Evolutionary conservation across 225 moss, liverwort and hornwort genomes (phyloP), one percentile per base, ranked within the genome.

Genomic region (Pseudoscleropodium purum): DNA sequence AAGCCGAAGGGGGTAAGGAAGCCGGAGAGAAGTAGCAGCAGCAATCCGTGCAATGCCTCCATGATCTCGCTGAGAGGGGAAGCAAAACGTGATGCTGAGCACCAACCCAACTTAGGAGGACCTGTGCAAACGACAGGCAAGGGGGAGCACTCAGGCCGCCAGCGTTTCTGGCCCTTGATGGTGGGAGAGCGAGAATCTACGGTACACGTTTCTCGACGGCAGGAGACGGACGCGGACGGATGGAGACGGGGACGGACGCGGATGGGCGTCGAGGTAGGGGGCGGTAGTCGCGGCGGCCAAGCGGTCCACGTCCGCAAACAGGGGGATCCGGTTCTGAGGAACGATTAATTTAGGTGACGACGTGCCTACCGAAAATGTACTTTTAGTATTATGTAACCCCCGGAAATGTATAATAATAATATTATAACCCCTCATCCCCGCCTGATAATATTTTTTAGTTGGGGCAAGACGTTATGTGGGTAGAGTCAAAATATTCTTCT

Each of bases 11-110:
- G 33, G 62, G 72, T 21, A 52, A 70, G 79, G 84, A 45, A 84
- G 79, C 62, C 84, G 70, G 43, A 51, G 75, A 37, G 81, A 47
- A 87, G 83, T 18, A 72, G 87, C 57, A 56, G 60, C 83, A 84
- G 74, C 92, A 87, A 87, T 89, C 89, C 70, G 82, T 79, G 86
- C 72, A 78, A 85, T 76, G 81, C 87, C 45, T 79, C 93, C 93
- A 93, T 93, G 83, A 91, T 92, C 91, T 89, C 75, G 81, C 57
- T 43, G 65, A 12, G 79, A 68, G 81, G 81, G 76, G 81, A 68
- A 82, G 88, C 90, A 88, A 89, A 90, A 84, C 84, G 89, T 77
- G 82, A 87, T 68, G 73, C 83, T 62, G 69, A 86, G 89, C 89
- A 84, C 90, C 90, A 54, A 90, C 90, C 90, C 90, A 85, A 86